phyloP scores from a whole-genome alignment of 805 yeast genomes.

The Lipomyces yamadae region DNA sequence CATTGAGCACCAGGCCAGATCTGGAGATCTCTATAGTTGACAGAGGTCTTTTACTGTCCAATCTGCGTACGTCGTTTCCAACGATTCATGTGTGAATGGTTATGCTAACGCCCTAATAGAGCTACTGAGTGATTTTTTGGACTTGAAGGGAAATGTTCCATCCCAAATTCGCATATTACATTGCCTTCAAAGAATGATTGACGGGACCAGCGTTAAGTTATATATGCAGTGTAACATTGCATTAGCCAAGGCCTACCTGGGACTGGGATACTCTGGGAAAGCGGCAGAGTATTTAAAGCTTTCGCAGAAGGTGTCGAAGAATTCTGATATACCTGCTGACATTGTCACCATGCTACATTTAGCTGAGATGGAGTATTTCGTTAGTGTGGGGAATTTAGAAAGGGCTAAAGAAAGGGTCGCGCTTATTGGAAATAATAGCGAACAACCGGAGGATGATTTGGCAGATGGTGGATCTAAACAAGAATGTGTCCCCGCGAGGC shows the following conservation, averaged over 20 bases:
- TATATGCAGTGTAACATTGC: background rate
- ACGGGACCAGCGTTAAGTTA: slow-evolving; percentile 3
- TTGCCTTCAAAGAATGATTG: slow-evolving; percentile 14
- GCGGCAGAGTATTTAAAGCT: slow-evolving; percentile 11
- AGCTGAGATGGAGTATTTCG: slow-evolving; percentile 21
- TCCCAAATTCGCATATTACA: slow-evolving; percentile 11
- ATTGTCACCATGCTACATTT: background rate
- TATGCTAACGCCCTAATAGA: slow-evolving; percentile 10
- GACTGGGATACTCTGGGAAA: slow-evolving; percentile 23
- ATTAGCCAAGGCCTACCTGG: slow-evolving; percentile 9
- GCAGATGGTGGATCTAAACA: background rate
- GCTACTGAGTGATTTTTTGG: slow-evolving; percentile 17
- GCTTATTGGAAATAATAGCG: background rate
- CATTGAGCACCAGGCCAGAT: background rate
- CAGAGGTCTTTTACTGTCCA: slow-evolving; percentile 6
- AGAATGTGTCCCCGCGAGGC: background rate
- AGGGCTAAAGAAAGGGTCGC: slow-evolving; percentile 15
- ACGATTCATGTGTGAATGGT: background rate
- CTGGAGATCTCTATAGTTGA: slow-evolving; percentile 15
- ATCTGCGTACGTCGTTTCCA: slow-evolving; percentile 7
- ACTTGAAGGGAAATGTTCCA: slow-evolving; percentile 9
- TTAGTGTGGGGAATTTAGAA: slow-evolving; percentile 24
- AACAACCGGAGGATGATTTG: background rate
- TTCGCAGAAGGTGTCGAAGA: slow-evolving; percentile 2
- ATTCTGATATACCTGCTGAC: background rate